These are phyloP conservation scores for Chamaecrista fasciculata DNA, from an alignment of 306 rosid species.

Conservation along the genomic window DNA sequence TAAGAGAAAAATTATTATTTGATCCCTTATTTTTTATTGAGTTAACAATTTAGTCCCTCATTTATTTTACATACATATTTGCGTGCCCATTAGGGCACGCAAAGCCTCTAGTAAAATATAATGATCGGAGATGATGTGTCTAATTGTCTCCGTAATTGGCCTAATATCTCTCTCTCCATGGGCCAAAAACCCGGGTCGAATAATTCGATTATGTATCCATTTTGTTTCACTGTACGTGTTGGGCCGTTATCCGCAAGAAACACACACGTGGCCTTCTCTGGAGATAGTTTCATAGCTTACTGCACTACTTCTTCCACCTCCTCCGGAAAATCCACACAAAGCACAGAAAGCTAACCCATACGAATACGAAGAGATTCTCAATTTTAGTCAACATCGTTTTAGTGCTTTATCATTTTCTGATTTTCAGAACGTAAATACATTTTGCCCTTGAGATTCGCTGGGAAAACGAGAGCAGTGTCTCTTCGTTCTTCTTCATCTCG, in stretches of 20 bases:
- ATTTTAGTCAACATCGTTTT: background rate
- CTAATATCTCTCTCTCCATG: no score
- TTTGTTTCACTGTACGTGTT: background rate
- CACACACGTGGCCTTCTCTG: conserved; percentile 62
- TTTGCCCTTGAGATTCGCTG: background rate
- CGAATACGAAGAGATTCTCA: background rate
- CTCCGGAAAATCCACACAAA: conserved; percentile 23
- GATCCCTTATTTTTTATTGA: no score
- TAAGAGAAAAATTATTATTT: no score
- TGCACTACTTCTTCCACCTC: background rate
- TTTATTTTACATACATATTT: no score
- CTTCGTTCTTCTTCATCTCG: background rate
- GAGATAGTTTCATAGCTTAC: conserved; percentile 21
- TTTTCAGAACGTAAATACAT: background rate
- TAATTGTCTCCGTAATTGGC: no score
- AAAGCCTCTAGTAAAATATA: no score
- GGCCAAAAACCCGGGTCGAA: conserved; percentile 33
- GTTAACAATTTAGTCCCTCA: no score
- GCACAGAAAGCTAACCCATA: background rate
- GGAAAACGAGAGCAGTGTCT: background rate
- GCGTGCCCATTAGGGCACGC: no score
- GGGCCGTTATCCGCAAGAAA: conserved; percentile 56
- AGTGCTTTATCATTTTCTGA: background rate
- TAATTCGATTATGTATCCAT: conserved; percentile 16
- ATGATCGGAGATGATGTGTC: no score